A percentile compares a stretch with the other conserved stretches of the same genome.
These are phyloP conservation scores for Mycosphaerella arachidis DNA, from an alignment of 2,329 filamentous ascomycete genomes.

Conservation along the genomic window DNA sequence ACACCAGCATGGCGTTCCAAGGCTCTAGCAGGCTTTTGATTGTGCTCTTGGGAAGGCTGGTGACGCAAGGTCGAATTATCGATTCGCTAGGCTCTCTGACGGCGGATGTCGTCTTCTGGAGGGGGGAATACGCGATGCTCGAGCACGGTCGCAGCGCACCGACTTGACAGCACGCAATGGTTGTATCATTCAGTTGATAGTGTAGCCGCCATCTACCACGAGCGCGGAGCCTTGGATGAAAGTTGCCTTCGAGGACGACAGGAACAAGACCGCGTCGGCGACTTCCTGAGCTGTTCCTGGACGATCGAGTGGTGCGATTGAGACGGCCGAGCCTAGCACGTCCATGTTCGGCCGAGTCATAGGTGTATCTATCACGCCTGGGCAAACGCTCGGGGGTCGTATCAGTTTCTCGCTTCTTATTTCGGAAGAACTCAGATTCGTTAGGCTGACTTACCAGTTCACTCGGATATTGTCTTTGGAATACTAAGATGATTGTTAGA, in stretches of 20 bases:
- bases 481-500: slow-evolving; percentile 35
- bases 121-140: background rate
- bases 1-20: background rate
- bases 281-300: slow-evolving; percentile 45
- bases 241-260: slow-evolving; percentile 43
- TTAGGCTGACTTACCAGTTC: slow-evolving; percentile 30
- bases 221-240: slow-evolving; percentile 45
- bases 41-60: background rate
- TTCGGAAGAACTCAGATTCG: background rate
- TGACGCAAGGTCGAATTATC: background rate
- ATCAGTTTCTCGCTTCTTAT: background rate
- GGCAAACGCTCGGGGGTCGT: slow-evolving; percentile 38
- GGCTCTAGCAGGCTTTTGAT: background rate
- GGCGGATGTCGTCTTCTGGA: background rate
- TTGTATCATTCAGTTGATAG: slow-evolving; percentile 33
- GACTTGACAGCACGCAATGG: background rate
- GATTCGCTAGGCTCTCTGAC: background rate
- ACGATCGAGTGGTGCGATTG: slow-evolving; percentile 38
- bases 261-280: slow-evolving; percentile 45
- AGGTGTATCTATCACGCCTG: slow-evolving; percentile 45
- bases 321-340: slow-evolving; percentile 26
- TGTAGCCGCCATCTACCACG: slow-evolving; percentile 43
- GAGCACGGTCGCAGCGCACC: background rate
- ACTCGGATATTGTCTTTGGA: slow-evolving; percentile 43
- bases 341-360: slow-evolving; percentile 41